Base-by-base conservation (phyloP, 331 rosid species). In the Erythrophleum ivorense region DNA sequence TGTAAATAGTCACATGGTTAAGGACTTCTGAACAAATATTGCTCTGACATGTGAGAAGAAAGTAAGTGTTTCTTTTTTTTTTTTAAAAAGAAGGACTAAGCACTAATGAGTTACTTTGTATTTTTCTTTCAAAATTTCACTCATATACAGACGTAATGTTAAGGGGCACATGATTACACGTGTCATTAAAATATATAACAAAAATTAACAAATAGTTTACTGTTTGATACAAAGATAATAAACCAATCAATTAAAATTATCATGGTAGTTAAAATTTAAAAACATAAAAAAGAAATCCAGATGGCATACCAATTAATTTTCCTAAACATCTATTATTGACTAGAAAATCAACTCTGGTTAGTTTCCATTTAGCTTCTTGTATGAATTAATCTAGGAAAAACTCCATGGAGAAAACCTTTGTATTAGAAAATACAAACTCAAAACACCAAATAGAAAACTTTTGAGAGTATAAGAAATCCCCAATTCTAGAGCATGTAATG, bases 1-100 rank as follows among this genome's bases (percentile, higher is more conserved):
- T 77, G 78, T 21, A 54, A 78, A 70, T 16, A 79, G 34, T 60
- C 59, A 80, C 12, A 19, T 55, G 69, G 71, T 83, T 76, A 71
- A 78, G 60, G 52, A 73, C 59, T 57, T 68, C 38, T 36, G 71
- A 65, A 54, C 46, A 75, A 64, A 73, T 54, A 36, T 60, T 76
- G 48, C 31, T 62, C 36, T 60, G 49, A 71, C 33, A 76, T 69
- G 67, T 14, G 49, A 41, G 7, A 48, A 73, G 52, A 78, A 68
- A 50, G 24, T 73, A 38, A 34, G 67, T 29, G 41, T 18, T 49
- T 58, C 50, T 52, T 18, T 53, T 29, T n/a, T n/a, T n/a, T n/a
- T n/a, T n/a, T n/a, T n/a, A n/a, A 45, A 18, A 36, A 29, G 43
- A 34, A 75, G 58, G 65, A 58, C 63, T 57, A 48, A 58, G 48